Percentiles rank a stretch among this genome's conserved stretches.
Conservation (phyloP, 2,329 filamentous ascomycete genomes). For the Colletotrichum gloeosporioides region DNA sequence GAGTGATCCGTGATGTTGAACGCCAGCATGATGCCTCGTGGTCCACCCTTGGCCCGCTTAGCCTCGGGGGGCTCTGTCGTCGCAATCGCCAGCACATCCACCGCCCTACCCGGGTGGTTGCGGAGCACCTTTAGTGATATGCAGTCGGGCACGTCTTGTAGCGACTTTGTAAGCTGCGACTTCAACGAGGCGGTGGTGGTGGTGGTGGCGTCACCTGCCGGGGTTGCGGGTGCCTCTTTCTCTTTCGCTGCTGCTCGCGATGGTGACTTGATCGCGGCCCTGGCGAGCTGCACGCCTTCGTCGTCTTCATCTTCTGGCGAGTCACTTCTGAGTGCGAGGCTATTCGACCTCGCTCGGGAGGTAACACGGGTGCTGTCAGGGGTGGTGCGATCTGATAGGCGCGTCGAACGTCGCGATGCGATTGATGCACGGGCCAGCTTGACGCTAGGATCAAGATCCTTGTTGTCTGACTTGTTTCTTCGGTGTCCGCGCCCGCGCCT, state of each 20-base stretch:
- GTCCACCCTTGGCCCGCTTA: conserved; percentile 60
- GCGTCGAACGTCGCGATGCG: conserved; percentile 21
- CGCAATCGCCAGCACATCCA: conserved; percentile 62
- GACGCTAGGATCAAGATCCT: conserved; percentile 22
- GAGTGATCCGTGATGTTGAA: conserved; percentile 64
- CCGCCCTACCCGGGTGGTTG: conserved; percentile 50
- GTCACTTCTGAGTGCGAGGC: conserved; percentile 25
- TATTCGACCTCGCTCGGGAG: conserved; percentile 31
- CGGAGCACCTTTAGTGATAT: conserved; percentile 57
- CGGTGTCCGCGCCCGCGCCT: conserved; percentile 15
- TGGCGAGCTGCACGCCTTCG: conserved; percentile 33
- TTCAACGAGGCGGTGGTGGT: conserved; percentile 37
- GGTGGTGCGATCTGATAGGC: conserved; percentile 21
- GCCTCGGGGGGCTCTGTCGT: conserved; percentile 56
- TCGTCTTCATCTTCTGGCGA: conserved; percentile 28
- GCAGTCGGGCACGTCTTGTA: conserved; percentile 58
- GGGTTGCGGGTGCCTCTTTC: background rate
- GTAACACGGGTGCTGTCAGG: conserved; percentile 25
- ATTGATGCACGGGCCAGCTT: conserved; percentile 20
- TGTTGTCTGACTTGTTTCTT: conserved; percentile 15
- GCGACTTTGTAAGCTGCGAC: conserved; percentile 48
- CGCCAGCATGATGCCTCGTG: conserved; percentile 64
- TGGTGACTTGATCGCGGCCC: conserved; percentile 33
- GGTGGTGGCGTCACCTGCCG: background rate
- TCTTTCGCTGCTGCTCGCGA: conserved; percentile 19